Evolutionary conservation across 768 basidiomycete species (phyloP).

Genomic region (Pulveroboletus frians): DNA sequence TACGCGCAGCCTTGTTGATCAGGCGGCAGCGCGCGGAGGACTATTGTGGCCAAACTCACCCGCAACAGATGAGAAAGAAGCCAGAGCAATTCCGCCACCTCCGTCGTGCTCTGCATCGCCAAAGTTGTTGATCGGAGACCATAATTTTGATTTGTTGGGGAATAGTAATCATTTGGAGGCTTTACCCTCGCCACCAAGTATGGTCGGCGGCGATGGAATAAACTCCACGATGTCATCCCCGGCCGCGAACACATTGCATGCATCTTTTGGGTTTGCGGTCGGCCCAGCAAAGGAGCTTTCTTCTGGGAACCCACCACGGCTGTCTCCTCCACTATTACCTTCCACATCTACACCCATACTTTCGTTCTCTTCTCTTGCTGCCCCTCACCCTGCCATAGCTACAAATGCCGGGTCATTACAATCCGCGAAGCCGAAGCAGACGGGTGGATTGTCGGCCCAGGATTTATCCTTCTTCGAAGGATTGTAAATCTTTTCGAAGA

Average conservation of each 20-base stretch:
- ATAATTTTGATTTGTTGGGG: conserved; percentile 19
- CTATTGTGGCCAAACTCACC: conserved; percentile 35
- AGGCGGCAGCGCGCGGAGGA: conserved; percentile 46
- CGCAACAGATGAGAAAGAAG: conserved; percentile 18
- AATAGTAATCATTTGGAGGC: neutral
- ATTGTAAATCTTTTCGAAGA: conserved; percentile 31
- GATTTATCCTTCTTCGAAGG: conserved; percentile 89
- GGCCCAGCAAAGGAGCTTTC: conserved; percentile 3
- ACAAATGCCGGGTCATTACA: conserved; percentile 8
- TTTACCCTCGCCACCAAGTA: neutral
- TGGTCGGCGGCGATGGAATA: neutral
- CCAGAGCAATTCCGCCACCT: conserved; percentile 26
- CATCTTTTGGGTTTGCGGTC: conserved; percentile 1
- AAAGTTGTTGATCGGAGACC: neutral
- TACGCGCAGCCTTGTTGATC: conserved; percentile 52
- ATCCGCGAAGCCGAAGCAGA: conserved; percentile 20
- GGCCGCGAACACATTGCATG: neutral
- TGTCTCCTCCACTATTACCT: conserved; percentile 15
- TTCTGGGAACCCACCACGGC: conserved; percentile 8
- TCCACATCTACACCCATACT: conserved; percentile 16
- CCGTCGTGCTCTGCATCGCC: conserved; percentile 10
- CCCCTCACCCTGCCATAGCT: conserved; percentile 7
- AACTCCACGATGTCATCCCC: neutral
- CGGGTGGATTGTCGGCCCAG: conserved; percentile 71
- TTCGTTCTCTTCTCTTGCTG: conserved; percentile 11